phyloP scores from a whole-genome alignment of 202 grass and related monocot genomes.

The Carex sylvatica region DNA sequence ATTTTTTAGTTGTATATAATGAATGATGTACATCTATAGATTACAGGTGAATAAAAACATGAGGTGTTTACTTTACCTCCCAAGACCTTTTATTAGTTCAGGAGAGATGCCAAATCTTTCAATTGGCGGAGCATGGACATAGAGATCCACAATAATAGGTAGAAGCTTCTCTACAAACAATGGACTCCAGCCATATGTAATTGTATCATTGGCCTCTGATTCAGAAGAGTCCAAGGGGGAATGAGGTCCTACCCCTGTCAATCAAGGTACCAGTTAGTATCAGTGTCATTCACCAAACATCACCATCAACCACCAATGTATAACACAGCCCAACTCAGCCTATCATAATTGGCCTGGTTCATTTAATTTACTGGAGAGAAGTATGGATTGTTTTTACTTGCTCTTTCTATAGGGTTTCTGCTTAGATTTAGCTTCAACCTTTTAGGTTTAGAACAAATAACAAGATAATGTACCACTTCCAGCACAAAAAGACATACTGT shows the following conservation, averaged over 20 bases:
- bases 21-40: neutral
- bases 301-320: neutral
- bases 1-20: neutral
- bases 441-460: neutral
- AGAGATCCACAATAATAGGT: slow-evolving; percentile 76
- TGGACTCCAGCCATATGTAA: slow-evolving; percentile 58
- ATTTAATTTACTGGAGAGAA: neutral
- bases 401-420: neutral
- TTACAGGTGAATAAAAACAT: slow-evolving; percentile 13
- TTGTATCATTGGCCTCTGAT: slow-evolving; percentile 27
- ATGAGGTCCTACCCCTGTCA: slow-evolving; percentile 40
- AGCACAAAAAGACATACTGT: neutral
- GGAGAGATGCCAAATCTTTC: slow-evolving; percentile 75
- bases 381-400: neutral
- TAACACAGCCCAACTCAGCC: neutral
- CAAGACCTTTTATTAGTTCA: slow-evolving; percentile 78
- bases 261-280: neutral
- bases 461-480: neutral
- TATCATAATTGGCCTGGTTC: neutral
- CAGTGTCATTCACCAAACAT: neutral
- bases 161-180: slow-evolving; percentile 91
- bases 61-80: slow-evolving; percentile 59
- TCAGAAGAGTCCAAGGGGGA: slow-evolving; percentile 15
- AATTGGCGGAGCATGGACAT: slow-evolving; percentile 76
- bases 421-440: slow-evolving; percentile 2